Evolutionary conservation across 768 basidiomycete genomes (phyloP), one percentile per base, ranked within the genome.

Genomic region (Macrocybe gigantea): DNA sequence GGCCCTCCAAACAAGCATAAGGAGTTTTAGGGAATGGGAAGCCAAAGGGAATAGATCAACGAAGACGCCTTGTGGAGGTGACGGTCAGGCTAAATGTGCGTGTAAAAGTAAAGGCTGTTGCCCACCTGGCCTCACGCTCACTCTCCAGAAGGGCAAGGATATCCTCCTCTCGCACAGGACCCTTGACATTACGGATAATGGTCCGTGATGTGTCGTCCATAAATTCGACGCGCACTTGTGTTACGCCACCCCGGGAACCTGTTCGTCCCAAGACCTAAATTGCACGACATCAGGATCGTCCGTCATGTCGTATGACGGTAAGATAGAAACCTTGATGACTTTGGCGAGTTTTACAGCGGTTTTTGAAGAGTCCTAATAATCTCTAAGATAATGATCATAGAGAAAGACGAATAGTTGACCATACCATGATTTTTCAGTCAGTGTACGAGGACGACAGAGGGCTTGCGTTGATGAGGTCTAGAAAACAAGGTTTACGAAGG

Each of bases 161-260:
- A 67, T 99, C 96, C 69, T 93, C 82, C 71, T 93, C 88, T 54
- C 91, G 77, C 51, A 98, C 94, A 52, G 96, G 95, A 1, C 96
- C 96, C 72, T 98, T 98, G 57, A 98, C 95, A 74, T 99, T 99
- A 45, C 95, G 90, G 71, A 97, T 95, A 70, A 99, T 96, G 56
- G 90, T 87, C 60, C 95, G 88, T 56, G 84, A 82, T 47, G 89
- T 82, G 68, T 98, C 94, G 67, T 98, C 95, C 88, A 98, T 85
- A 77, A 99, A 96, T 67, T 98, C 96, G 57, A 99, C 96, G 57
- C 95, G 92, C 71, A 97, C 94, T 77, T 97, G 94, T 52, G 93
- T 97, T 62, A 98, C 93, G 75, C 95, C 95, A 73, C 95, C 95
- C 66, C 95, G 91, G 60, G 94, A 97, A 53, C 95, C 95, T 65